Base-by-base conservation (phyloP, 1,139 yeast genomes). In the Kodamaea sp. region DNA sequence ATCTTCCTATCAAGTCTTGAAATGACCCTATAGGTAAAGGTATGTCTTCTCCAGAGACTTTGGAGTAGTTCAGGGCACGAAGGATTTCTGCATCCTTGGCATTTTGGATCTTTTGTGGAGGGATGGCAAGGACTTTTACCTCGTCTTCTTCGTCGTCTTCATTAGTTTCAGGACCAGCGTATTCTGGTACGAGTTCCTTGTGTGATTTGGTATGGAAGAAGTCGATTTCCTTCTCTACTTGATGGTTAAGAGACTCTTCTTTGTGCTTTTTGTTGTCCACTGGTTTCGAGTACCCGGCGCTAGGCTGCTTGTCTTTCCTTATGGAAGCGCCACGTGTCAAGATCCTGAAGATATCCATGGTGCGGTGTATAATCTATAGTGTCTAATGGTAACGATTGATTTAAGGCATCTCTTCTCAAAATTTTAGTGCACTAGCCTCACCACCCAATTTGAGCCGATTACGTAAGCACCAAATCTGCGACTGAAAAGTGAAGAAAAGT, bases 321-420 rank as follows among this genome's bases (percentile, higher is more conserved):
- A 90, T 65, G 15, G 80, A 72, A 0, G 97, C 96, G 14, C 97
- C 97, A 54, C 97, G 70, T 1, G 89, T 73, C 32, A 92, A 72
- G 4, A 92, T 80, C 50, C 88, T 73, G 57, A 92, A 90, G 45
- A 90, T 83, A 65, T 92, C 98, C 98, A 92, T 90, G n/a, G n/a
- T n/a, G n/a, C n/a, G n/a, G n/a, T n/a, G n/a, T n/a, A n/a, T n/a
- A n/a, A n/a, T n/a, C n/a, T n/a, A n/a, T n/a, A n/a, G n/a, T n/a
- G n/a, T n/a, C n/a, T n/a, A n/a, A n/a, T n/a, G n/a, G n/a, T n/a
- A n/a, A n/a, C n/a, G n/a, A n/a, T n/a, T n/a, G n/a, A n/a, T n/a
- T n/a, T n/a, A n/a, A n/a, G n/a, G n/a, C n/a, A n/a, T n/a, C n/a
- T n/a, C n/a, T n/a, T n/a, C n/a, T n/a, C n/a, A n/a, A n/a, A n/a